These are phyloP conservation scores for Ogataea minuta DNA, from an alignment of 805 yeast genomes.

Conservation along the genomic window DNA sequence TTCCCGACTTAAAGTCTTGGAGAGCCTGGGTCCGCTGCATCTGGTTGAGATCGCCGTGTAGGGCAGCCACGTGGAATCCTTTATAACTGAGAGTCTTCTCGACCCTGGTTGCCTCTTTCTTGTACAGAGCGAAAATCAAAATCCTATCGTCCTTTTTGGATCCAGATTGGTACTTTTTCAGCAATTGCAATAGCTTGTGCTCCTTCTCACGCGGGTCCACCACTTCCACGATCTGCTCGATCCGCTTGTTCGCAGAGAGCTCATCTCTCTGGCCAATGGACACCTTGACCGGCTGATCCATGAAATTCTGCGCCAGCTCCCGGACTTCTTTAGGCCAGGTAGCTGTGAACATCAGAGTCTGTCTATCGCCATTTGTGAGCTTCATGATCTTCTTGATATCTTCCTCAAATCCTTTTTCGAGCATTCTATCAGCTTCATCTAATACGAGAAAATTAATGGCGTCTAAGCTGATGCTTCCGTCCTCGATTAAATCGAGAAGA, in stretches of 20 bases:
- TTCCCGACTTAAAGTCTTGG: conserved; percentile 79
- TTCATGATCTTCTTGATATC: conserved; percentile 85
- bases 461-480: conserved; percentile 72
- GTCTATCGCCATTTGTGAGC: conserved; percentile 57
- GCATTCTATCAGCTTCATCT: conserved; percentile 99
- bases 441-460: conserved; percentile 75
- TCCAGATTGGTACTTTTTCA: conserved; percentile 73
- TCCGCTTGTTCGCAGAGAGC: conserved; percentile 89
- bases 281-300: conserved; percentile 83
- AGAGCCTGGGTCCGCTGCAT: conserved; percentile 88
- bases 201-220: conserved; percentile 82
- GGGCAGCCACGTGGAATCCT: conserved; percentile 83
- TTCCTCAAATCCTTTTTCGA: conserved; percentile 97
- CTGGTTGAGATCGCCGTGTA: conserved; percentile 95
- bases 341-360: conserved; percentile 98
- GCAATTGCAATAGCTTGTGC: conserved; percentile 63
- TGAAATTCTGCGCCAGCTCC: conserved; percentile 80
- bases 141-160: conserved; percentile 70
- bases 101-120: conserved; percentile 92
- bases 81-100: conserved; percentile 71
- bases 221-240: conserved; percentile 91
- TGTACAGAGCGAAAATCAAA: conserved; percentile 89
- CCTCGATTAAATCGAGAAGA: conserved; percentile 83
- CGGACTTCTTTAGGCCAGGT: conserved; percentile 99
- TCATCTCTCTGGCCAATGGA: conserved; percentile 95